Evolutionary conservation across 495 filamentous ascomycete genomes (phyloP), one percentile per base, ranked within the genome.

Genomic region (Thermothielavioides terrestris): DNA sequence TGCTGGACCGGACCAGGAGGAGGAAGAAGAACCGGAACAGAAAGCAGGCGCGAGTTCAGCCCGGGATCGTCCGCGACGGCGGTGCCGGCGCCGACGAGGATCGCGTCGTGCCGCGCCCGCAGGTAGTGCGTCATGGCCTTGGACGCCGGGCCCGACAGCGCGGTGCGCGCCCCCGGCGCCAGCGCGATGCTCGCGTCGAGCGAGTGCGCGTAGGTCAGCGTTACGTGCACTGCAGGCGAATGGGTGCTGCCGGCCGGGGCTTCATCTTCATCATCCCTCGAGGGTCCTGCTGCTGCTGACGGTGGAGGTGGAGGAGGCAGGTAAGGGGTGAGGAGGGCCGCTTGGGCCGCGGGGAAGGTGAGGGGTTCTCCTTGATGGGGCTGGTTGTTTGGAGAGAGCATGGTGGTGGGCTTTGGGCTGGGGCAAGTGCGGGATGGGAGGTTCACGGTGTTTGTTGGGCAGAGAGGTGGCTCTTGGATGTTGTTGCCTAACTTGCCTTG

Each of bases 71-170:
- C 90, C 11, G 84, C 81, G 37, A 85, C 70, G 15, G 87, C 88
- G 12, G 90, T 97, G 4, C 85, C 83, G 7, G 85, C 83, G 9
- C 90, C 90, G 20, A 97, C 72, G 10, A 91, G 71, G 46, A 97
- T 94, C 12, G 86, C 88, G 53, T 87, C 81, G 66, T 97, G 89
- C 11, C 75, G 76, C 6, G 80, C 80, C 47, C 90, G 85, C 15
- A 97, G 76, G 63, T 84, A 88, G 63, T 97, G 90, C 1, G 90
- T 95, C 84, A 97, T 88, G 43, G 84, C 75, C 63, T 95, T 95
- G 12, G 88, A 82, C 55, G 81, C 73, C 1, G 81, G 79, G 22
- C 89, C 88, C 6, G 90, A 95, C 5, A 95, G 77, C 0, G 76
- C 68, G 2, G 89, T 95, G 54, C 82, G 85, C 51, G 77, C 73